A percentile compares a stretch with the other conserved stretches of the same genome.
These are phyloP conservation scores for Galeopsis tetrahit DNA, from an alignment of 257 asterid species.

Conservation along the genomic window DNA sequence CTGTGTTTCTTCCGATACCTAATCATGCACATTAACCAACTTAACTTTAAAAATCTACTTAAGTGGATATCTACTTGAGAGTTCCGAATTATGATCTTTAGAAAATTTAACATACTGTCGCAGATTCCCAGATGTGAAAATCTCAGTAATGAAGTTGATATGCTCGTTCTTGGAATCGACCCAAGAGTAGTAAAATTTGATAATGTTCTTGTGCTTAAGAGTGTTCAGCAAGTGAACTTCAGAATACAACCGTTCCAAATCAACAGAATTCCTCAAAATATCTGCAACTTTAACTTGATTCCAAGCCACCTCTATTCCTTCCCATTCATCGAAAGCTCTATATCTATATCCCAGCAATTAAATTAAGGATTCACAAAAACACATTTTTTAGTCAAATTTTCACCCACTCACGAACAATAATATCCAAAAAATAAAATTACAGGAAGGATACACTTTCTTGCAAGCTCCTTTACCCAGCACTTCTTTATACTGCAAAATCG, in stretches of 20 bases:
- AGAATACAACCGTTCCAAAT: conserved; percentile 83
- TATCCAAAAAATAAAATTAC: conserved; percentile 17
- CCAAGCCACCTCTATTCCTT: conserved; percentile 99
- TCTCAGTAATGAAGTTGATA: conserved; percentile 72
- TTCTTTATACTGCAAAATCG: conserved; percentile 86
- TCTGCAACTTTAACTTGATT: conserved; percentile 93
- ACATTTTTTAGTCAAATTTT: background rate
- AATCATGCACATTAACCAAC: conserved; percentile 29
- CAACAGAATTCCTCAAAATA: conserved; percentile 76
- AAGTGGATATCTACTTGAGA: background rate
- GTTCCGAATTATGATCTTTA: background rate
- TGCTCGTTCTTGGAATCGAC: conserved; percentile 83
- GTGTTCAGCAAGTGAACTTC: conserved; percentile 97
- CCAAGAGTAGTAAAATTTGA: conserved; percentile 95
- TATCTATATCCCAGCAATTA: conserved; percentile 64
- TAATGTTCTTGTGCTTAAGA: conserved; percentile 95
- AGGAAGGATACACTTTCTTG: conserved; percentile 93
- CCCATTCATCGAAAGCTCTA: conserved; percentile 94
- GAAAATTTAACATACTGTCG: conserved; percentile 67
- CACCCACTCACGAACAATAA: background rate
- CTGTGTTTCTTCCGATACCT: conserved; percentile 91
- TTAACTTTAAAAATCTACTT: conserved; percentile 3
- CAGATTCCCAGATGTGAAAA: conserved; percentile 75
- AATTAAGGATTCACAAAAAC: conserved; percentile 46
- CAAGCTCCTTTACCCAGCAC: conserved; percentile 95